Percentiles rank a stretch among this genome's conserved stretches.
These are phyloP conservation scores for Shiraia sp. DNA, from an alignment of 2,329 filamentous ascomycete genomes.

Conservation along the genomic window DNA sequence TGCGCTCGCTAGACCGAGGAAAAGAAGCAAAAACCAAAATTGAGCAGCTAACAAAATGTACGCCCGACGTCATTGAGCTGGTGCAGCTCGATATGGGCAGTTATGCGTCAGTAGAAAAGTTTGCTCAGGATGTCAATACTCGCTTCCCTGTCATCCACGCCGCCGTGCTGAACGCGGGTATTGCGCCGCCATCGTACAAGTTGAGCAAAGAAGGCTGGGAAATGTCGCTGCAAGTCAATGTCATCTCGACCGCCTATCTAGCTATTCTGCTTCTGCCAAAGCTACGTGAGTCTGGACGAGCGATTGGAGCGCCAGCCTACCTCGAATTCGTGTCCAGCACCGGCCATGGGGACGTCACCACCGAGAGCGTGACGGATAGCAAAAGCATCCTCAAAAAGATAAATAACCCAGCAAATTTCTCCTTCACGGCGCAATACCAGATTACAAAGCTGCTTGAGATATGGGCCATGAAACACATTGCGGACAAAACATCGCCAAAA, in stretches of 20 bases:
- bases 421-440: no score
- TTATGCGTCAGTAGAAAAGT: constrained; percentile 40
- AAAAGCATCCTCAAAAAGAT: no score
- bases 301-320: no score
- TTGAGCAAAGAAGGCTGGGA: constrained; percentile 28
- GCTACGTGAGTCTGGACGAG: no score
- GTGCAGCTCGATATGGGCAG: constrained; percentile 47
- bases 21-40: constrained; percentile 42
- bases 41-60: constrained; percentile 25
- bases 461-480: no score
- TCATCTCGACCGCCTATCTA: constrained; percentile 36
- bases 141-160: constrained; percentile 28
- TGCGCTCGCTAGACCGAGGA: constrained; percentile 46
- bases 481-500: no score
- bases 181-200: constrained; percentile 12
- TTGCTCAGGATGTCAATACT: constrained; percentile 18
- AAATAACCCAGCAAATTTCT: no score
- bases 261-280: constrained; percentile 33
- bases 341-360: no score
- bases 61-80: constrained; percentile 42
- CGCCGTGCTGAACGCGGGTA: constrained; percentile 38
- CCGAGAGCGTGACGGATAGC: no score
- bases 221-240: constrained; percentile 39
- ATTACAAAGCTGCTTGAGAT: no score
- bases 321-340: no score